phyloP scores from a whole-genome alignment of 768 basidiomycete genomes.

The Artomyces pyxidatus region DNA sequence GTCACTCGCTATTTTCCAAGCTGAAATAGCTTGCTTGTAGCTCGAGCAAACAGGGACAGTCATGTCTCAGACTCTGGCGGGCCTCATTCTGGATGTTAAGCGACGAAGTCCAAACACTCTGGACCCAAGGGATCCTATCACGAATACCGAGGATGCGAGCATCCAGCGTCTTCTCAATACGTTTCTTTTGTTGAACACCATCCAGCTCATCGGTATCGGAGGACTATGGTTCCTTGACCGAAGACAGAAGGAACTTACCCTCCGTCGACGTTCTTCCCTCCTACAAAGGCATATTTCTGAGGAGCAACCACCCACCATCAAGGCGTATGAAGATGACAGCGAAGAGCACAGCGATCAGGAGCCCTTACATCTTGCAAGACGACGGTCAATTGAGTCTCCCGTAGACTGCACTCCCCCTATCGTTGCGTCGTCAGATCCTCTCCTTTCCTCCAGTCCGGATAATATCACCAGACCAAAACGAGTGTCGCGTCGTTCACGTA shows the following conservation, averaged over 20 bases:
- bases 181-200: slow-evolving; percentile 48
- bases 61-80: slow-evolving; percentile 66
- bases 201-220: slow-evolving; percentile 47
- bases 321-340: slow-evolving; percentile 2
- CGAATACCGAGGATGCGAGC: slow-evolving; percentile 17
- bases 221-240: slow-evolving; percentile 41
- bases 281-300: neutral
- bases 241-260: slow-evolving; percentile 25
- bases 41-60: slow-evolving; percentile 71
- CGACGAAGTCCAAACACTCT: slow-evolving; percentile 18
- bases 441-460: too few relatives aligned
- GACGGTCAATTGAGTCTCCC: too few relatives aligned
- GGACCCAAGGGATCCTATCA: slow-evolving; percentile 1
- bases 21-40: slow-evolving; percentile 26
- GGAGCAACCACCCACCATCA: neutral
- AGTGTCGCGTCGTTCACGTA: neutral
- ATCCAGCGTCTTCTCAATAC: slow-evolving; percentile 48
- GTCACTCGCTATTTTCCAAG: neutral
- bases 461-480: neutral
- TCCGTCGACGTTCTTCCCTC: slow-evolving; percentile 3
- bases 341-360: slow-evolving; percentile 13
- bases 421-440: too few relatives aligned
- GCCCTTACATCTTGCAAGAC: slow-evolving; percentile 10
- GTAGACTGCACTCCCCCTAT: too few relatives aligned
- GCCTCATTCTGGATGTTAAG: slow-evolving; percentile 51